Conservation (phyloP, 306 rosid species). For the Vigna hirtella region DNA sequence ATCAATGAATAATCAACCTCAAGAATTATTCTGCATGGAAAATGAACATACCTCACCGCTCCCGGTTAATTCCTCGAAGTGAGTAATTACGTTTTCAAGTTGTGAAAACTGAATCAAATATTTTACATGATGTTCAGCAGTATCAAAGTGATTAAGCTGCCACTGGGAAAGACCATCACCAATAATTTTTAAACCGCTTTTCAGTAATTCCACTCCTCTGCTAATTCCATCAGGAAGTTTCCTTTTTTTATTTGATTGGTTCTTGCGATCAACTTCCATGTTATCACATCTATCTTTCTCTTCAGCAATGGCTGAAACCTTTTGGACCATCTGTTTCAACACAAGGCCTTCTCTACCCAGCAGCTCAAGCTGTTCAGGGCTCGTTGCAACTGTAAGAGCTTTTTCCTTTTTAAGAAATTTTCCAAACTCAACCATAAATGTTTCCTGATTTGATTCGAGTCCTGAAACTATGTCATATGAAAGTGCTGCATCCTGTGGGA, state of each 20-base stretch:
- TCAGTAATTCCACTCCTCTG: conserved; percentile 79
- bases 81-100: conserved; percentile 71
- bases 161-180: conserved; percentile 72
- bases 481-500: conserved; percentile 82
- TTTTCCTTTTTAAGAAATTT: conserved; percentile 72
- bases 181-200: conserved; percentile 73
- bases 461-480: conserved; percentile 74
- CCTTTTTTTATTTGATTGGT: conserved; percentile 67
- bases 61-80: conserved; percentile 65
- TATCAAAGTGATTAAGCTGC: conserved; percentile 60
- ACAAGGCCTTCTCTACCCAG: conserved; percentile 70
- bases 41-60: conserved; percentile 44
- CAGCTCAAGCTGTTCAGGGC: conserved; percentile 70
- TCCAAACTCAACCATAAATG: conserved; percentile 70
- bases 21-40: conserved; percentile 25
- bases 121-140: conserved; percentile 57
- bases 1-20: conserved; percentile 35
- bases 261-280: conserved; percentile 58
- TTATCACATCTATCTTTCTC: conserved; percentile 48
- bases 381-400: conserved; percentile 59
- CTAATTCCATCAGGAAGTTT: conserved; percentile 76
- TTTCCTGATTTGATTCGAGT: conserved; percentile 56
- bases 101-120: conserved; percentile 68
- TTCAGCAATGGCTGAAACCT: conserved; percentile 49
- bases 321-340: conserved; percentile 64